Percentiles rank a stretch among this genome's conserved stretches.
Evolutionary conservation across 345 rosid species (phyloP).

Genomic region (Capsella bursapastoris): DNA sequence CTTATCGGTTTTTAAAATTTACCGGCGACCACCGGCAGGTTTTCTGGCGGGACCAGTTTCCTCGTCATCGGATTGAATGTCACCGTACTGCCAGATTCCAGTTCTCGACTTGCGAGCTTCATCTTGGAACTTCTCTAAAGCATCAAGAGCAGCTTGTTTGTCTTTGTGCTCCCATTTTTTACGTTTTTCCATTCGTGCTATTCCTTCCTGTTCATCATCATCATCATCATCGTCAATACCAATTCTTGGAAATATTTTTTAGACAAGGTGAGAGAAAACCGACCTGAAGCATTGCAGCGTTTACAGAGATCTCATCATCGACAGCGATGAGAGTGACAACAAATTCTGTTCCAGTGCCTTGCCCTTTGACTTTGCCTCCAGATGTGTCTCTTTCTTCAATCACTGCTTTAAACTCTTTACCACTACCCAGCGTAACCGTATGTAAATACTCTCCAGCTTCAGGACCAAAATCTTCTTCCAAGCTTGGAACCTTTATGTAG

Average conservation of each 20-base stretch:
- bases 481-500: slow-evolving; percentile 82
- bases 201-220: slow-evolving; percentile 70
- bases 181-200: slow-evolving; percentile 88
- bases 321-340: slow-evolving; percentile 72
- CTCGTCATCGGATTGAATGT: slow-evolving; percentile 91
- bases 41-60: slow-evolving; percentile 65
- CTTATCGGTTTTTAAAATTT: slow-evolving; percentile 15
- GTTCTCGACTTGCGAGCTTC: slow-evolving; percentile 73
- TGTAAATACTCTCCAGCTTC: slow-evolving; percentile 89
- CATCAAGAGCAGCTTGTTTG: slow-evolving; percentile 63
- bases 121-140: slow-evolving; percentile 75
- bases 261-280: slow-evolving; percentile 19
- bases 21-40: slow-evolving; percentile 62
- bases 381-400: slow-evolving; percentile 84
- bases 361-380: slow-evolving; percentile 91
- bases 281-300: slow-evolving; percentile 93
- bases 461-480: slow-evolving; percentile 84
- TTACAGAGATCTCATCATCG: slow-evolving; percentile 79
- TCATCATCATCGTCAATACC: not conserved
- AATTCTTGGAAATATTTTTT: not conserved
- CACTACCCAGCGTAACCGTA: slow-evolving; percentile 58
- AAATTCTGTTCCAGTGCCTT: slow-evolving; percentile 80
- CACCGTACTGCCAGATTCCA: slow-evolving; percentile 96
- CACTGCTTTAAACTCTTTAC: slow-evolving; percentile 74
- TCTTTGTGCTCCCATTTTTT: slow-evolving; percentile 79